These are phyloP conservation scores for Rhodocollybia butyracea DNA, from an alignment of 768 basidiomycete species.

Conservation along the genomic window DNA sequence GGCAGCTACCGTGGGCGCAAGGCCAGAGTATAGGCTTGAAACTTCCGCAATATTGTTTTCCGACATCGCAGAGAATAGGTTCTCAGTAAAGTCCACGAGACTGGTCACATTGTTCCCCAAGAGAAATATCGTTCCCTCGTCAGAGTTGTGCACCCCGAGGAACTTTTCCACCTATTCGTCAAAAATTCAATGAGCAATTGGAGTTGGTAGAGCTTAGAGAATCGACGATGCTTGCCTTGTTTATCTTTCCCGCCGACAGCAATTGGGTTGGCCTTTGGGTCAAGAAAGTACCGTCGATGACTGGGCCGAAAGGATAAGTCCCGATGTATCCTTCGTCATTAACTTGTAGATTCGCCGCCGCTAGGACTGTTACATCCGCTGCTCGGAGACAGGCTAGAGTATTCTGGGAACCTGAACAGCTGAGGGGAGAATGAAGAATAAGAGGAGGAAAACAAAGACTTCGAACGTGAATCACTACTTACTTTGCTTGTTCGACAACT, in stretches of 20 bases:
- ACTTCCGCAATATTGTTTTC: no score
- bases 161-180: slow-evolving; percentile 8
- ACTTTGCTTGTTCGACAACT: slow-evolving; percentile 34
- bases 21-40: no score
- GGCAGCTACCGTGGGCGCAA: no score
- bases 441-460: no score
- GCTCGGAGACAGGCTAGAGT: slow-evolving; percentile 38
- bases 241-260: slow-evolving; percentile 33
- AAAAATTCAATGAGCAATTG: neutral
- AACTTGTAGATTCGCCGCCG: slow-evolving; percentile 30
- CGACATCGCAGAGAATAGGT: no score
- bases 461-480: slow-evolving; percentile 10
- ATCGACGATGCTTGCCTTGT: slow-evolving; percentile 34
- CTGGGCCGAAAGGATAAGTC: slow-evolving; percentile 37
- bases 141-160: neutral
- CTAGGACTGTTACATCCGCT: slow-evolving; percentile 26
- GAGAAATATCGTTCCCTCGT: no score
- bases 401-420: slow-evolving; percentile 31
- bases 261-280: slow-evolving; percentile 36
- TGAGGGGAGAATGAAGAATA: slow-evolving; percentile 9
- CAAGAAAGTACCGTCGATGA: slow-evolving; percentile 47
- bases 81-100: no score
- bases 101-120: no score
- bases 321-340: slow-evolving; percentile 32
- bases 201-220: neutral